phyloP scores from a whole-genome alignment of 106 monocot genomes.

The Gastrodia elata region DNA sequence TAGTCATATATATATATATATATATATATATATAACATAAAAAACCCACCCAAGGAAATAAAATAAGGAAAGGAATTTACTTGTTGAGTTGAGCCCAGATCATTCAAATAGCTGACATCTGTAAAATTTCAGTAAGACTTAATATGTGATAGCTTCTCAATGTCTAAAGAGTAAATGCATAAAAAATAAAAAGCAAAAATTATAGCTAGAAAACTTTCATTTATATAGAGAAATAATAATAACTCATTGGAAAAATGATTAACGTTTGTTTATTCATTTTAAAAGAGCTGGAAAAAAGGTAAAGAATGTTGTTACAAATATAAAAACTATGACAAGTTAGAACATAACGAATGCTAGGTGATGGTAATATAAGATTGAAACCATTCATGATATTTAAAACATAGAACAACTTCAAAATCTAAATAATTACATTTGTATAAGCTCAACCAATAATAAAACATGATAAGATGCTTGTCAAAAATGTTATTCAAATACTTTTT shows the following conservation, averaged over 20 bases:
- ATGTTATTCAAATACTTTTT: too few species aligned
- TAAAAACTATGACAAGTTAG: background rate
- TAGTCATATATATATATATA: too few species aligned
- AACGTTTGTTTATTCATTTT: background rate
- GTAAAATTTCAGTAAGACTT: slow-evolving; percentile 11
- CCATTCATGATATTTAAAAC: too few species aligned
- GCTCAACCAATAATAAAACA: too few species aligned
- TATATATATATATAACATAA: too few species aligned
- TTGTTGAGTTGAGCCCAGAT: slow-evolving; percentile 28
- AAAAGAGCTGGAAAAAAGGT: background rate
- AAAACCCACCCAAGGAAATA: background rate
- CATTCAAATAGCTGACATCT: slow-evolving; percentile 35
- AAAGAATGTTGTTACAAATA: background rate
- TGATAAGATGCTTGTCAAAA: too few species aligned
- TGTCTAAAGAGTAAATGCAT: background rate
- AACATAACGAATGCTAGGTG: background rate
- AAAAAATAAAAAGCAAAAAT: background rate
- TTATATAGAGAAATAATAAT: background rate
- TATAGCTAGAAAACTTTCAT: background rate
- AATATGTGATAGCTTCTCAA: background rate
- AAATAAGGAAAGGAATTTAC: slow-evolving; percentile 28
- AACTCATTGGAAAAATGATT: background rate
- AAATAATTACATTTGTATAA: too few species aligned
- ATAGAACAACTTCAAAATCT: too few species aligned
- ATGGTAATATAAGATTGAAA: too few species aligned